Percentiles rank a stretch among this genome's conserved stretches.
phyloP scores from a whole-genome alignment of 148 eudicot genomes.

The Pouteria glomerata region DNA sequence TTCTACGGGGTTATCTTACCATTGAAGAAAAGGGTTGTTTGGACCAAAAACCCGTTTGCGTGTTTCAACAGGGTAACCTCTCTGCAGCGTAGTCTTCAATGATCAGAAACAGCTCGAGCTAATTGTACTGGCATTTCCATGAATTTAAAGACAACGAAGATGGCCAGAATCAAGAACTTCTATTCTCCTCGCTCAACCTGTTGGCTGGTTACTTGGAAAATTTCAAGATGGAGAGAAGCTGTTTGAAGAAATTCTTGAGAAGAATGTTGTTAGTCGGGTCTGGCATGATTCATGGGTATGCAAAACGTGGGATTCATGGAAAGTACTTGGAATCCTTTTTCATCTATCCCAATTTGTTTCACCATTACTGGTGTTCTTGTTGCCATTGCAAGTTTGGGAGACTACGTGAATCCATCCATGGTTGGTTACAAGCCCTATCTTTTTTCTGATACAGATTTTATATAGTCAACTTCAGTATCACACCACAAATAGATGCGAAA shows the following conservation, averaged over 20 bases:
- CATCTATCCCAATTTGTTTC: constrained; percentile 17
- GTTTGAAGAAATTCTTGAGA: constrained; percentile 18
- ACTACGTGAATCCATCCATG: constrained; percentile 21
- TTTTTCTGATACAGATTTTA: constrained; percentile 3
- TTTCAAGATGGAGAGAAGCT: background rate
- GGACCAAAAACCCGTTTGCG: no score
- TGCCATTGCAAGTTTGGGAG: constrained; percentile 11
- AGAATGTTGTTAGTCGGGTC: constrained; percentile 20
- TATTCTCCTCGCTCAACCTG: no score
- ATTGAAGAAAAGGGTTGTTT: background rate
- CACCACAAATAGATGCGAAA: no score
- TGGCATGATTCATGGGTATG: constrained; percentile 27
- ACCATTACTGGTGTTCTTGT: constrained; percentile 20
- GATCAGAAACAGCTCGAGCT: no score
- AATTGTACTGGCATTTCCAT: no score
- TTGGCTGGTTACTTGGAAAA: background rate
- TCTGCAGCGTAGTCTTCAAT: no score
- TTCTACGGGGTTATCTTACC: constrained; percentile 9
- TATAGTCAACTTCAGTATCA: no score
- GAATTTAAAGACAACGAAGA: no score
- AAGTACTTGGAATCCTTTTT: constrained; percentile 11
- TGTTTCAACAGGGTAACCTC: no score
- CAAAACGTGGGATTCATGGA: constrained; percentile 16
- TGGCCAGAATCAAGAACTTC: no score
- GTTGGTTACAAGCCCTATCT: constrained; percentile 13